phyloP scores from a whole-genome alignment of 2,329 filamentous ascomycete genomes.

The Monosporascus cannonballus region DNA sequence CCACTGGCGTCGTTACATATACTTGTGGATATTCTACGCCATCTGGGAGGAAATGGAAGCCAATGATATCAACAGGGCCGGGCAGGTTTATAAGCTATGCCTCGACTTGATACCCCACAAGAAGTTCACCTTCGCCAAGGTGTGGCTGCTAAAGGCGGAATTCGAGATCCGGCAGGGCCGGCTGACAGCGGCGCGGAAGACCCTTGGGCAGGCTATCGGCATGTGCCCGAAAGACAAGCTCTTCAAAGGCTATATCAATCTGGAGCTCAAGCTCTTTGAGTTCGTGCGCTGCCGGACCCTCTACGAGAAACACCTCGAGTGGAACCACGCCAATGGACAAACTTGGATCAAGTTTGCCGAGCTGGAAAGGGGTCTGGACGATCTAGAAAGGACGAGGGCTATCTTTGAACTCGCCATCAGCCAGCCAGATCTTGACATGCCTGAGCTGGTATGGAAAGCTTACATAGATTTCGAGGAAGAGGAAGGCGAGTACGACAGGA shows the following conservation, averaged over 20 bases:
- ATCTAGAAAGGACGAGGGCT: conserved; percentile 77
- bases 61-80: conserved; percentile 69
- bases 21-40: conserved; percentile 96
- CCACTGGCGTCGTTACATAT: conserved; percentile 96
- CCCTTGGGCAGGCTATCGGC: conserved; percentile 82
- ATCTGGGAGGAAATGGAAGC: conserved; percentile 88
- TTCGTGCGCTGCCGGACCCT: conserved; percentile 86
- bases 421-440: conserved; percentile 88
- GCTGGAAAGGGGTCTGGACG: conserved; percentile 84
- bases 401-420: conserved; percentile 88
- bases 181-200: conserved; percentile 75
- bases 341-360: conserved; percentile 97
- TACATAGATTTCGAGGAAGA: conserved; percentile 99
- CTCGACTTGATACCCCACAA: conserved; percentile 87
- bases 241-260: conserved; percentile 87
- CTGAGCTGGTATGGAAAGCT: conserved; percentile 92
- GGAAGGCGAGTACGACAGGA: conserved; percentile 82
- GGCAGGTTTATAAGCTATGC: conserved; percentile 87
- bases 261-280: conserved; percentile 91
- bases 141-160: conserved; percentile 90
- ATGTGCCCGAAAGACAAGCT: conserved; percentile 95
- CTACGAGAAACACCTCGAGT: conserved; percentile 91
- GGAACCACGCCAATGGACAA: conserved; percentile 82
- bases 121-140: conserved; percentile 93
- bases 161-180: conserved; percentile 88